Evolutionary conservation across 2,329 filamentous ascomycete species (phyloP).

Genomic region (Fusarium coffeatum): DNA sequence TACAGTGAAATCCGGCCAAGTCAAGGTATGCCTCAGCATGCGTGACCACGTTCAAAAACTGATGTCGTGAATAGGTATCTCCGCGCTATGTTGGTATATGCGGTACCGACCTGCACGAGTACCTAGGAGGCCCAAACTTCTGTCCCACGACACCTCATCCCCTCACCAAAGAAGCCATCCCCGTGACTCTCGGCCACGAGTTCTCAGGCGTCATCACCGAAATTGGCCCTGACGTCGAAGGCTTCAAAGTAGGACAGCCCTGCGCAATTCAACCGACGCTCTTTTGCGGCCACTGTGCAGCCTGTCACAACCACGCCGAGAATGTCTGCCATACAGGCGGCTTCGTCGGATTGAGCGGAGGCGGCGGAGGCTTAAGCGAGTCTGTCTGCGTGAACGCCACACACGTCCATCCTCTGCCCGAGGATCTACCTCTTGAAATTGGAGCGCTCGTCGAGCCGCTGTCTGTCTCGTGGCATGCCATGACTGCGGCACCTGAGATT

Average conservation of each 20-base stretch:
- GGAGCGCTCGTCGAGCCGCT: slow-evolving; percentile 65
- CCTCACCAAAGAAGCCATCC: slow-evolving; percentile 66
- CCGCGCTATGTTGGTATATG: slow-evolving; percentile 63
- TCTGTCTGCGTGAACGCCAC: slow-evolving; percentile 63
- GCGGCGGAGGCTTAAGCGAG: slow-evolving; percentile 68
- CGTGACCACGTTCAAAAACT: not conserved
- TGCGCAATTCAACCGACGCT: slow-evolving; percentile 71
- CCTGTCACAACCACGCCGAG: slow-evolving; percentile 63
- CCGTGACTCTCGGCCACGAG: slow-evolving; percentile 73
- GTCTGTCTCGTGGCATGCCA: slow-evolving; percentile 59
- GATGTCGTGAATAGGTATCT: slow-evolving; percentile 28
- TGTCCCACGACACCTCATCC: slow-evolving; percentile 65
- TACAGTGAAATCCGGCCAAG: slow-evolving; percentile 60
- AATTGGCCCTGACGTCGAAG: slow-evolving; percentile 62
- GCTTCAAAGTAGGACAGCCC: slow-evolving; percentile 64
- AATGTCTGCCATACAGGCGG: slow-evolving; percentile 67
- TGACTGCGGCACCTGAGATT: slow-evolving; percentile 57
- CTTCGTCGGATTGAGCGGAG: slow-evolving; percentile 51
- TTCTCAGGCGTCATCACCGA: slow-evolving; percentile 70
- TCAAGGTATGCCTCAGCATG: slow-evolving; percentile 47
- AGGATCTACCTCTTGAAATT: slow-evolving; percentile 61
- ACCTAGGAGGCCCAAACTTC: slow-evolving; percentile 50
- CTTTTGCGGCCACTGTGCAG: slow-evolving; percentile 65
- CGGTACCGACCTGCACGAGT: slow-evolving; percentile 52
- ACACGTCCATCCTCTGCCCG: slow-evolving; percentile 62